Conservation (phyloP, 148 eudicot species). For the Nepenthes mirabilis region DNA sequence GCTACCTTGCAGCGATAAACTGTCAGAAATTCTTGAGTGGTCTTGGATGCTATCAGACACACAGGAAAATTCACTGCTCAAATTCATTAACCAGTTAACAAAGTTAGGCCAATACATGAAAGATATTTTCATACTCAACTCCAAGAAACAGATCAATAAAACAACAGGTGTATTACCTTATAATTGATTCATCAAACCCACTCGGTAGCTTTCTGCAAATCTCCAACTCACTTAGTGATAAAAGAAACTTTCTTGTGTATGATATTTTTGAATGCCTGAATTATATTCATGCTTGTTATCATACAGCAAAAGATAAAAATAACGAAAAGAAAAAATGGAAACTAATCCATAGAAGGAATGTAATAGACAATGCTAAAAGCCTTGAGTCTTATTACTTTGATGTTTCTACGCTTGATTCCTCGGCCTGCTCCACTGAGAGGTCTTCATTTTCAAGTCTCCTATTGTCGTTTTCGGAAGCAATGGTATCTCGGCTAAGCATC, state of each 20-base stretch:
- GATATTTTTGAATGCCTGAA: slow-evolving; percentile 44
- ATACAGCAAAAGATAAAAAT: not conserved
- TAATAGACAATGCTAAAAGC: not conserved
- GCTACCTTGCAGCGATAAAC: slow-evolving; percentile 39
- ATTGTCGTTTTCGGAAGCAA: not conserved
- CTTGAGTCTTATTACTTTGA: not conserved
- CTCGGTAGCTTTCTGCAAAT: slow-evolving; percentile 61
- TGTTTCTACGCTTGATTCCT: not conserved
- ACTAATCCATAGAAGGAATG: not conserved
- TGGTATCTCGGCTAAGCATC: not conserved
- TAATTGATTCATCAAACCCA: slow-evolving; percentile 57
- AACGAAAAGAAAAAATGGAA: not conserved
- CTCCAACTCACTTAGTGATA: slow-evolving; percentile 63
- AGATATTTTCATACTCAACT: not conserved
- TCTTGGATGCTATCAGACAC: slow-evolving; percentile 26
- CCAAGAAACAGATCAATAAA: not conserved
- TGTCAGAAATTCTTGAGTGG: slow-evolving; percentile 35
- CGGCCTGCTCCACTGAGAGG: not conserved
- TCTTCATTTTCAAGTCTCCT: slow-evolving; percentile 3
- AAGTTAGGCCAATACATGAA: not conserved
- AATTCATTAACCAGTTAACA: slow-evolving; percentile 4
- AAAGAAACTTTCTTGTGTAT: slow-evolving; percentile 66
- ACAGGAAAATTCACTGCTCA: slow-evolving; percentile 55
- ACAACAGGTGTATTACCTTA: slow-evolving; percentile 34
- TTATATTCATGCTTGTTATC: not conserved